These are phyloP conservation scores for Triticum aestivum DNA, from an alignment of 176 grass and related monocot species.

Conservation along the genomic window DNA sequence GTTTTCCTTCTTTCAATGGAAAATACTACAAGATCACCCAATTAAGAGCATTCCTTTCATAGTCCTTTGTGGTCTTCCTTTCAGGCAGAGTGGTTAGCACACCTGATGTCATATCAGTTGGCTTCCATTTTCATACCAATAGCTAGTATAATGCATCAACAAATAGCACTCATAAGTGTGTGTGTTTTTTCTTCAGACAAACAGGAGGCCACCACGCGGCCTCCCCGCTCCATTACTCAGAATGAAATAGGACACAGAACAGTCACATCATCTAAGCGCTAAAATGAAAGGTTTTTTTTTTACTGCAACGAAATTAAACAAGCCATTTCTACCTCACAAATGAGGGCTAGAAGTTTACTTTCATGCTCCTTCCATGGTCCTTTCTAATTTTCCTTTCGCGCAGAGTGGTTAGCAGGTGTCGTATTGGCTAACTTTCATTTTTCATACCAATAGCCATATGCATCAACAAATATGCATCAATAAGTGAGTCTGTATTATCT, in stretches of 20 bases:
- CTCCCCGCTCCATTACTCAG: no score
- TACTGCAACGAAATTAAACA: no score
- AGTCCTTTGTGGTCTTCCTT: no score
- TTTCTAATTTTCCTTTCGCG: not conserved
- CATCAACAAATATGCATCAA: not conserved
- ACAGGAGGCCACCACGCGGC: no score
- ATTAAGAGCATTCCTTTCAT: no score
- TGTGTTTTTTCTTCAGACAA: no score
- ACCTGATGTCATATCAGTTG: not conserved
- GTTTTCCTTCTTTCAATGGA: no score
- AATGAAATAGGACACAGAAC: no score
- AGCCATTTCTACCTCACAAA: no score
- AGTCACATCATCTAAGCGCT: no score
- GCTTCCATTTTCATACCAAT: not conserved
- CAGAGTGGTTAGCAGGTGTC: not conserved
- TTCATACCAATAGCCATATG: not conserved
- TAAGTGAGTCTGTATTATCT: not conserved
- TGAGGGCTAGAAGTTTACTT: not conserved
- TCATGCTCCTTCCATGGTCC: not conserved
- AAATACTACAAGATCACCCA: no score
- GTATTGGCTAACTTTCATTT: conserved; percentile 2
- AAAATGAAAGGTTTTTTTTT: no score
- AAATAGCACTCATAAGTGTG: not conserved
- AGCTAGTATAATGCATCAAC: not conserved
- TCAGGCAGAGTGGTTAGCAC: not conserved